Percentiles rank a stretch among this genome's conserved stretches.
Conservation (phyloP, 768 basidiomycete genomes). For the Boletellus sp. region DNA sequence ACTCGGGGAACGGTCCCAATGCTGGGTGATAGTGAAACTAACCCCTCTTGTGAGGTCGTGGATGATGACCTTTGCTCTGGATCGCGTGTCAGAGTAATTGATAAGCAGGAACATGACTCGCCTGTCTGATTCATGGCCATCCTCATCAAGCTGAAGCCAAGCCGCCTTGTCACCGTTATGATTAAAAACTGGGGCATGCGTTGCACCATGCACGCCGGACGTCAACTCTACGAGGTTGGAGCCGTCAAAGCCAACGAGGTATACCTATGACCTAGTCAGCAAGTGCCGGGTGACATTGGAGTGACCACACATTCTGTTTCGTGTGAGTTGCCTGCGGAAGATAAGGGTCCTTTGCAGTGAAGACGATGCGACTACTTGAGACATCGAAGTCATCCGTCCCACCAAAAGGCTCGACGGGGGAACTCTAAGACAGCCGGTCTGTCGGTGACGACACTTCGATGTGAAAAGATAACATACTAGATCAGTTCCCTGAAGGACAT, state of each 20-base stretch:
- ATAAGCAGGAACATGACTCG: conserved; percentile 18
- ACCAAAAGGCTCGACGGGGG: conserved; percentile 86
- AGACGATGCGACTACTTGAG: conserved; percentile 63
- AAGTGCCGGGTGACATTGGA: not conserved
- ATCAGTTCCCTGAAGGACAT: conserved; percentile 61
- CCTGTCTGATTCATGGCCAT: conserved; percentile 90
- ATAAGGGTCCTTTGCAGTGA: conserved; percentile 81
- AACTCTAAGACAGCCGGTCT: conserved; percentile 39
- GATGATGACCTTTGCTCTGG: conserved; percentile 71
- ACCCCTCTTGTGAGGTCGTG: conserved; percentile 69
- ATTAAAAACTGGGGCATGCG: conserved; percentile 67
- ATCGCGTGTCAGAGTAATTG: not conserved
- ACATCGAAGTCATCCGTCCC: conserved; percentile 78
- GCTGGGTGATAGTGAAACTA: conserved; percentile 68
- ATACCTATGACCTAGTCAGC: conserved; percentile 47
- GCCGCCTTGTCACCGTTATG: conserved; percentile 66
- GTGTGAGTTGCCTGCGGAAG: conserved; percentile 83
- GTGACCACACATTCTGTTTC: conserved; percentile 65
- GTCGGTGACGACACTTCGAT: not conserved
- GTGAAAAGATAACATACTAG: conserved; percentile 47
- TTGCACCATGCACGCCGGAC: conserved; percentile 81
- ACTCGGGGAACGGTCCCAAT: conserved; percentile 79
- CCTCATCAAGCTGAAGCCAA: conserved; percentile 84
- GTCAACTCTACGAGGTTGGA: conserved; percentile 65
- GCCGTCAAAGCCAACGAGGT: conserved; percentile 59